Evolutionary conservation across 2,329 filamentous ascomycete species (phyloP).

Genomic region (Dichotomopilus funicola): DNA sequence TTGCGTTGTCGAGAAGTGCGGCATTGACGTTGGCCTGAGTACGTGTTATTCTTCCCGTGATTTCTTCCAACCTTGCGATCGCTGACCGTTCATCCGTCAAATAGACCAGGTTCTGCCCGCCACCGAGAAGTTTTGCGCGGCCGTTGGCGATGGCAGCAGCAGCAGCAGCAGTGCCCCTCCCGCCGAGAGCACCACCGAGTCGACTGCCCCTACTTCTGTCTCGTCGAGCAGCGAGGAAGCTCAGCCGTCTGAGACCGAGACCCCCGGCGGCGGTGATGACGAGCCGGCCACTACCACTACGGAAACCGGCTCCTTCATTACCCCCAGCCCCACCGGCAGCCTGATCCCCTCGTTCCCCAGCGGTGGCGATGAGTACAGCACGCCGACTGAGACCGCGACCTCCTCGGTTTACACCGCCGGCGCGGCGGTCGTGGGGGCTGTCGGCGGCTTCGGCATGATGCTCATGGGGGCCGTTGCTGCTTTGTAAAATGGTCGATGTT

Average conservation of each 20-base stretch:
- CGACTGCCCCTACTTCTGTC: background rate
- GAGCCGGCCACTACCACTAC: background rate
- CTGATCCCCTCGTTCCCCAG: background rate
- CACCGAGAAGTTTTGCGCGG: constrained; percentile 54
- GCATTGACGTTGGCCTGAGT: constrained; percentile 20
- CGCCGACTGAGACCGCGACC: background rate
- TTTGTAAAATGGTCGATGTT: constrained; percentile 8
- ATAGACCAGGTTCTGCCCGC: constrained; percentile 30
- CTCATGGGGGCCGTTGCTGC: constrained; percentile 20
- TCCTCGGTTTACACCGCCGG: background rate
- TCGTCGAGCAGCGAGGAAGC: background rate
- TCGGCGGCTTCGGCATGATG: constrained; percentile 19
- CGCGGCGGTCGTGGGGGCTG: background rate
- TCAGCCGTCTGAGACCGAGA: background rate
- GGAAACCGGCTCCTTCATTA: background rate
- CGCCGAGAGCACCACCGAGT: constrained; percentile 1
- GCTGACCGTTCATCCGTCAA: too few relatives aligned
- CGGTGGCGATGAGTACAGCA: background rate
- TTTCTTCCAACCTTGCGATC: background rate
- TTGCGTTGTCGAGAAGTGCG: constrained; percentile 23
- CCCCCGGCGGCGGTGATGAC: background rate
- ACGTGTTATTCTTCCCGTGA: background rate
- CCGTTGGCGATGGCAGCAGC: constrained; percentile 33
- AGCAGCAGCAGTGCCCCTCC: background rate
- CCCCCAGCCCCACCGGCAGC: background rate